Conservation (phyloP, 495 filamentous ascomycete species). For the Penicillium paxilli region DNA sequence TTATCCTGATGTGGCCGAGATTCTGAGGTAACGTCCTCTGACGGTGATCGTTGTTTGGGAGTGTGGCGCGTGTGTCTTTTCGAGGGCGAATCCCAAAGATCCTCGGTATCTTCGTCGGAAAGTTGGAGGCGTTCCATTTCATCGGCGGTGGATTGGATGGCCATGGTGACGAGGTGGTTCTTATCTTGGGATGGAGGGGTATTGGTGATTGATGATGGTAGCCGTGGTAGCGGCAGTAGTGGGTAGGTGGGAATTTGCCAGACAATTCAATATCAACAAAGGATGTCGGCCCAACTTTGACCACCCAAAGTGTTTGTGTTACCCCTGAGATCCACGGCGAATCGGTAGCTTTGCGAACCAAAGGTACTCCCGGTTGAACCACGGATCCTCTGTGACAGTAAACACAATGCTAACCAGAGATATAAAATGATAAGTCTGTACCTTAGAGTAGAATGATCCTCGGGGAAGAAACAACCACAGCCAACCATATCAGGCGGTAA, state of each 20-base stretch:
- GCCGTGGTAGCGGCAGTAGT: too few species aligned
- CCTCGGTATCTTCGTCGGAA: slow-evolving; percentile 65
- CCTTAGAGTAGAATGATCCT: too few species aligned
- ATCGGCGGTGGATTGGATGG: slow-evolving; percentile 39
- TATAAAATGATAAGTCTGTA: too few species aligned
- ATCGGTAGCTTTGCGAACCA: too few species aligned
- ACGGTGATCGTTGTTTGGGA: slow-evolving; percentile 12
- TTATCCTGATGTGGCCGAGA: slow-evolving; percentile 39
- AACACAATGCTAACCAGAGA: too few species aligned
- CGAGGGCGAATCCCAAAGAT: slow-evolving; percentile 74
- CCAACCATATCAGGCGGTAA: slow-evolving; percentile 10
- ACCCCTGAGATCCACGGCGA: background rate
- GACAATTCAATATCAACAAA: slow-evolving; percentile 10
- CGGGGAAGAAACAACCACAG: too few species aligned
- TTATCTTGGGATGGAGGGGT: too few species aligned
- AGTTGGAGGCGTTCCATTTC: slow-evolving; percentile 53
- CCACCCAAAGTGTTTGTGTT: background rate
- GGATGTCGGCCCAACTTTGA: background rate
- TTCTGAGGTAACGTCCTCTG: slow-evolving; percentile 42
- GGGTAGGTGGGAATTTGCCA: background rate
- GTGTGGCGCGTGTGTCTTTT: slow-evolving; percentile 34
- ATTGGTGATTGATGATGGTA: too few species aligned
- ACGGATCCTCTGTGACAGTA: too few species aligned
- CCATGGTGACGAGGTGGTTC: too few species aligned
- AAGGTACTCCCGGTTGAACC: too few species aligned